Conservation (phyloP, 169 alveolate species). For the Cryptosporidium muris region DNA sequence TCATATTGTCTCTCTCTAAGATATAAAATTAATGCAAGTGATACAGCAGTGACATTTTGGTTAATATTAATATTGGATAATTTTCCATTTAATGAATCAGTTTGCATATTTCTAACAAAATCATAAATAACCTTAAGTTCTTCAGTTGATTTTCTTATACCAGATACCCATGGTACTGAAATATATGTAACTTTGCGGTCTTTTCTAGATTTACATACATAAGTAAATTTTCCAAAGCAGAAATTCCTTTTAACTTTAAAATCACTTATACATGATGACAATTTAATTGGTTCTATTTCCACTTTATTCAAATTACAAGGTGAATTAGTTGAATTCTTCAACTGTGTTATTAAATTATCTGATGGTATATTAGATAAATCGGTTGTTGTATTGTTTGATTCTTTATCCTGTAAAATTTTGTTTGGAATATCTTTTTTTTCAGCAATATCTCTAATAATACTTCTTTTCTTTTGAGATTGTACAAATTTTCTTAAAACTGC, state of each 20-base stretch:
- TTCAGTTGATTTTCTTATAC: slow-evolving; percentile 43
- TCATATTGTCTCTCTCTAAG: slow-evolving; percentile 68
- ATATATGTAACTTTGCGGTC: slow-evolving; percentile 43
- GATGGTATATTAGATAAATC: background rate
- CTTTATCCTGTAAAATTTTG: background rate
- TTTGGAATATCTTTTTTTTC: background rate
- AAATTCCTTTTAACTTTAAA: slow-evolving; percentile 23
- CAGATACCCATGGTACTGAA: slow-evolving; percentile 69
- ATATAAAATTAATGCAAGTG: slow-evolving; percentile 55
- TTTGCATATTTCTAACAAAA: slow-evolving; percentile 21
- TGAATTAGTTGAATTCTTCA: background rate
- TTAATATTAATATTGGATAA: slow-evolving; percentile 23
- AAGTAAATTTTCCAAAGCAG: slow-evolving; percentile 22
- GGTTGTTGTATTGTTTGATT: background rate
- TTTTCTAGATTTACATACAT: slow-evolving; percentile 34
- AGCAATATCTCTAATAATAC: background rate
- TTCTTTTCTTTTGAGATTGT: slow-evolving; percentile 8
- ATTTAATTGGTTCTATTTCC: background rate
- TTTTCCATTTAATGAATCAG: slow-evolving; percentile 21
- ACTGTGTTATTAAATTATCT: background rate
- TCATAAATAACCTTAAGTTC: slow-evolving; percentile 31
- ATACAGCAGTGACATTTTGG: slow-evolving; percentile 4
- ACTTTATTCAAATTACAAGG: background rate
- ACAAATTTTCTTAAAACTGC: slow-evolving; percentile 41
- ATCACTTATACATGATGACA: slow-evolving; percentile 46